Evolutionary conservation across 2,329 filamentous ascomycete species (phyloP).

Genomic region (Aspergillus tanneri): DNA sequence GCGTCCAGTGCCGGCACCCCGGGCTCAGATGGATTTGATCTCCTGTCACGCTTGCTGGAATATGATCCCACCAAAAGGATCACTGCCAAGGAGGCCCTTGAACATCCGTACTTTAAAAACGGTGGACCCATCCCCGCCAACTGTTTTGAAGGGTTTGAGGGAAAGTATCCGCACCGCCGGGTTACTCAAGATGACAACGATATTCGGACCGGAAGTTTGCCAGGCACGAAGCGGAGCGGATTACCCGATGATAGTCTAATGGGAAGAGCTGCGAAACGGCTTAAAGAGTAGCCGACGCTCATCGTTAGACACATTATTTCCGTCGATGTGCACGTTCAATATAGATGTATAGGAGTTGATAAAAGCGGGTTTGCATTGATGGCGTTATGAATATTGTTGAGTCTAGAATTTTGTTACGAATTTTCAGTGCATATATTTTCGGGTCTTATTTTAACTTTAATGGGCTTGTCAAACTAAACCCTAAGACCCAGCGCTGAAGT

Average conservation of each 20-base stretch:
- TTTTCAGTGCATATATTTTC: too few relatives aligned
- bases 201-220: conserved; percentile 83
- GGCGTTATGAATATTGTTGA: too few relatives aligned
- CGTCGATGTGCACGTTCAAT: conserved; percentile 8
- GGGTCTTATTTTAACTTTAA: too few relatives aligned
- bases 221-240: conserved; percentile 86
- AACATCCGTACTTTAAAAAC: conserved; percentile 82
- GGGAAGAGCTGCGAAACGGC: conserved; percentile 53
- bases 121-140: conserved; percentile 69
- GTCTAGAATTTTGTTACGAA: too few relatives aligned
- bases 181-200: conserved; percentile 96
- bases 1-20: conserved; percentile 56
- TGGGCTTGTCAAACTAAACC: too few relatives aligned
- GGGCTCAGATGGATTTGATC: conserved; percentile 73
- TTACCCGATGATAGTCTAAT: conserved; percentile 77
- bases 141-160: conserved; percentile 86
- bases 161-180: conserved; percentile 83
- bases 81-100: conserved; percentile 82
- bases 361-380: too few relatives aligned
- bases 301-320: neutral
- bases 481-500: too few relatives aligned
- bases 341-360: neutral
- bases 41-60: conserved; percentile 79
- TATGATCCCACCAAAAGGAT: conserved; percentile 89
- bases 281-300: conserved; percentile 50